These are phyloP conservation scores for Sextonia rubra DNA, from an alignment of 164 flowering plant species.

Conservation along the genomic window DNA sequence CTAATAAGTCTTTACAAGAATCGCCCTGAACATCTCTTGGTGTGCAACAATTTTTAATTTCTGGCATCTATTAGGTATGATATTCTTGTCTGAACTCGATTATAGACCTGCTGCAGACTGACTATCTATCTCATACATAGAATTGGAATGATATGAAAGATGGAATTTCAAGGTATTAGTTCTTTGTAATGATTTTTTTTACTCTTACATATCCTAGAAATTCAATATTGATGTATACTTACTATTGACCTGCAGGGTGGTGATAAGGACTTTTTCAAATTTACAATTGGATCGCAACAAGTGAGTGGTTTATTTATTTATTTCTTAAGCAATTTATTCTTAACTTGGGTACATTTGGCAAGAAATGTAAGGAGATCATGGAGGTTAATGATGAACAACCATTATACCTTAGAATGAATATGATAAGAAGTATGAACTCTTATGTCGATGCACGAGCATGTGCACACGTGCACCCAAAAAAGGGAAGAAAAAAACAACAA, in stretches of 20 bases:
- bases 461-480: too few species aligned
- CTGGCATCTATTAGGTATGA: neutral
- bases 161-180: neutral
- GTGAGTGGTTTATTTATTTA: constrained; percentile 29
- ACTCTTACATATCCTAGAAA: neutral
- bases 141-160: neutral
- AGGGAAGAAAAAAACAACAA: too few species aligned
- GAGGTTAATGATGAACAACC: neutral
- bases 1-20: neutral
- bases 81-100: neutral
- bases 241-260: constrained; percentile 52
- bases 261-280: constrained; percentile 85
- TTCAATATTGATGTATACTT: neutral
- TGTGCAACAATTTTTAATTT: neutral
- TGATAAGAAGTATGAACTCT: neutral
- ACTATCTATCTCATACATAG: too few species aligned
- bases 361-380: neutral
- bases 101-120: too few species aligned
- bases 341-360: neutral
- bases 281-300: constrained; percentile 73
- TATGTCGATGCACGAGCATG: too few species aligned
- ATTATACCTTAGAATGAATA: neutral
- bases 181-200: neutral
- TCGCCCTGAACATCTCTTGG: neutral
- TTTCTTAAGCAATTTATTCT: neutral